Conservation (phyloP, 192 early-diverging fungal genomes). For the Tieghemiomyces parasiticus region DNA sequence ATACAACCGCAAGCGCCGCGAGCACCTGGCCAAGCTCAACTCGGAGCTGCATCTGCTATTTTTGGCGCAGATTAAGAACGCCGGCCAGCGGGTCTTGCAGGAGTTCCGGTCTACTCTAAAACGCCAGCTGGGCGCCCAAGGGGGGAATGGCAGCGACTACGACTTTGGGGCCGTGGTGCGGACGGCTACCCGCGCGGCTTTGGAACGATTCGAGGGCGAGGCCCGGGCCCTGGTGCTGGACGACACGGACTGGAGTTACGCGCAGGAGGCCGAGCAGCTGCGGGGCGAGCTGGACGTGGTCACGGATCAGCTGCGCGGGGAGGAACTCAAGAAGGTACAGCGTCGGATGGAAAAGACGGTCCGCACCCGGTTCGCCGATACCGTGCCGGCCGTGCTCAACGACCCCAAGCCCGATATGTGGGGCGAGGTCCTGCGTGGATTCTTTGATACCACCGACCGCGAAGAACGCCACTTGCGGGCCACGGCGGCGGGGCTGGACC, state of each 20-base stretch:
- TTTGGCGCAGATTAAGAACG: conserved; percentile 76
- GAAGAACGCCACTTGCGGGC: conserved; percentile 33
- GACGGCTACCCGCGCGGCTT: conserved; percentile 22
- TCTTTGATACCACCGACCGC: conserved; percentile 39
- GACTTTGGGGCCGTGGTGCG: conserved; percentile 52
- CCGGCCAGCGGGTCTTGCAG: conserved; percentile 53
- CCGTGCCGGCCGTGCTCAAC: conserved; percentile 50
- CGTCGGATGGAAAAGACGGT: conserved; percentile 7
- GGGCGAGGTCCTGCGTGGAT: conserved; percentile 41
- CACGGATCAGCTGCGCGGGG: conserved; percentile 35
- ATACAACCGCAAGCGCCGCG: conserved; percentile 71
- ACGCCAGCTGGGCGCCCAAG: conserved; percentile 17
- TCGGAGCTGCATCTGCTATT: conserved; percentile 62
- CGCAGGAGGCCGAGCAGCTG: conserved; percentile 39
- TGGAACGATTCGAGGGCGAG: conserved; percentile 30
- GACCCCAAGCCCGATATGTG: conserved; percentile 54
- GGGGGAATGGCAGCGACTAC: conserved; percentile 15
- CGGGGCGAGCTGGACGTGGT: conserved; percentile 44
- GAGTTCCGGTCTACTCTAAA: conserved; percentile 50
- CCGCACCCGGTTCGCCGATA: conserved; percentile 47
- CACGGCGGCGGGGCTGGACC: conserved; percentile 25
- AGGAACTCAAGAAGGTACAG: conserved; percentile 48
- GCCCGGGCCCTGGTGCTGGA: conserved; percentile 41
- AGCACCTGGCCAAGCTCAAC: conserved; percentile 64
- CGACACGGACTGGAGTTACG: conserved; percentile 55